Base-by-base conservation (phyloP, 441 rosid species). In the Brassica hybrid region DNA sequence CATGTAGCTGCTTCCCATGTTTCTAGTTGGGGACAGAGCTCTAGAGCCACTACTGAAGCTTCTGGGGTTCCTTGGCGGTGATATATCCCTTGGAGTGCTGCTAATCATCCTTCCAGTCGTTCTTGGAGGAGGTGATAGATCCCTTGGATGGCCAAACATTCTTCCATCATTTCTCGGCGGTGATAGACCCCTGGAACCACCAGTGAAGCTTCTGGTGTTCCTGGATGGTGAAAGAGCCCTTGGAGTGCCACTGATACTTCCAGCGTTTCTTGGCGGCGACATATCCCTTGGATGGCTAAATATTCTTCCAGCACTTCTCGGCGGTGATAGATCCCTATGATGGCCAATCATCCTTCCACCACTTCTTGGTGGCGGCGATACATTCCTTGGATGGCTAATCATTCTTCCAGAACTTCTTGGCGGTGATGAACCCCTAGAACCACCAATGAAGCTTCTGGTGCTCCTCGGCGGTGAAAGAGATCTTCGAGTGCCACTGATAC, bases 371-470 rank as follows among this genome's bases (percentile, higher is more conserved):
- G n/a, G n/a, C n/a, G 69, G 79, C 10, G 79, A 67, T 6, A 67
- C 34, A 75, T 2, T 50, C 61, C 67, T 75, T 23, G 73, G 13
- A 30, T 8, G 2, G 7, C 61, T 11, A 8, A 70, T 75, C 2
- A 80, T 30, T 48, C 83, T 88, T 68, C 83, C 89, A 67, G 72
- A 66, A 14, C 8, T 85, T 77, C 89, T 89, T 36, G 86, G 86
- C 14, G 89, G 92, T 6, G 94, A 86, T 32, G 83, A 54, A 43
- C 76, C 94, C 85, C 90, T 84, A 72, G 97, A 88, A 67, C 84
- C 60, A 67, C 77, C 54, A 38, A 8, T 52, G 59, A 67, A 73
- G 65, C 81, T 78, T 67, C 77, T 62, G 11, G 59, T 18, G 52
- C 67, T 65, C 45, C 75, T 69, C 5, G 67, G 71, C 1, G 76